phyloP scores from a whole-genome alignment of 2,329 filamentous ascomycete genomes.

The Epichloe brachyelytri region DNA sequence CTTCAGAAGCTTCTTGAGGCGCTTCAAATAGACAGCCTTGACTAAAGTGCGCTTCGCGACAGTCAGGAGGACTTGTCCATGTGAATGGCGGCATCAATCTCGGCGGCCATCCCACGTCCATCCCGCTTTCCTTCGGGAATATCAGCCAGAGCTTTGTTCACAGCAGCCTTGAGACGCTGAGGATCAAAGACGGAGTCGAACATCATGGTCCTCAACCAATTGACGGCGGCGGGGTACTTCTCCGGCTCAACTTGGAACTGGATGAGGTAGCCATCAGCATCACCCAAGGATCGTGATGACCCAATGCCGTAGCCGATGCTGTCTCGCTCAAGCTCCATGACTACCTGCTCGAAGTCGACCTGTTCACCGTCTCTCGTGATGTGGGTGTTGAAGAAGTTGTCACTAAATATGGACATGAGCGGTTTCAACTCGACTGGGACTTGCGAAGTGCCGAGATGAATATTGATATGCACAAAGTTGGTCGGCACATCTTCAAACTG shows the following conservation, averaged over 20 bases:
- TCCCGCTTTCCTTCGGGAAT: constrained; percentile 86
- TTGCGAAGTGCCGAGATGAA: constrained; percentile 66
- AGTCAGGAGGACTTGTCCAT: constrained; percentile 63
- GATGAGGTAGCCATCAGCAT: constrained; percentile 70
- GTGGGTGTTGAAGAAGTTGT: constrained; percentile 91
- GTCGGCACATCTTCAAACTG: constrained; percentile 92
- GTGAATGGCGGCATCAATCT: constrained; percentile 66
- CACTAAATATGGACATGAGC: constrained; percentile 68
- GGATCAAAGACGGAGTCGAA: constrained; percentile 83
- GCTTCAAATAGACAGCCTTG: constrained; percentile 75
- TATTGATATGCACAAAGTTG: constrained; percentile 76
- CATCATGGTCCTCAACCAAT: constrained; percentile 76
- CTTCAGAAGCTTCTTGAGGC: constrained; percentile 67
- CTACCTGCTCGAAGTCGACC: constrained; percentile 82
- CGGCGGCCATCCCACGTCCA: constrained; percentile 53
- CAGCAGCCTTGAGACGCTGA: constrained; percentile 44
- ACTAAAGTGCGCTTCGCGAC: constrained; percentile 74
- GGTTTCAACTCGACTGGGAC: constrained; percentile 77
- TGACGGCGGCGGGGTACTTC: constrained; percentile 71
- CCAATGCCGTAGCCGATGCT: constrained; percentile 74
- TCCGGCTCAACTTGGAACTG: constrained; percentile 77
- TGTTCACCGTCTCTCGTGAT: constrained; percentile 63
- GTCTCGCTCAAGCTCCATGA: constrained; percentile 80
- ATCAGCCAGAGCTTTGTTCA: constrained; percentile 78
- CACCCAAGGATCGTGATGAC: constrained; percentile 54